Evolutionary conservation across 768 basidiomycete species (phyloP).

Genomic region (Galerina sulciceps): DNA sequence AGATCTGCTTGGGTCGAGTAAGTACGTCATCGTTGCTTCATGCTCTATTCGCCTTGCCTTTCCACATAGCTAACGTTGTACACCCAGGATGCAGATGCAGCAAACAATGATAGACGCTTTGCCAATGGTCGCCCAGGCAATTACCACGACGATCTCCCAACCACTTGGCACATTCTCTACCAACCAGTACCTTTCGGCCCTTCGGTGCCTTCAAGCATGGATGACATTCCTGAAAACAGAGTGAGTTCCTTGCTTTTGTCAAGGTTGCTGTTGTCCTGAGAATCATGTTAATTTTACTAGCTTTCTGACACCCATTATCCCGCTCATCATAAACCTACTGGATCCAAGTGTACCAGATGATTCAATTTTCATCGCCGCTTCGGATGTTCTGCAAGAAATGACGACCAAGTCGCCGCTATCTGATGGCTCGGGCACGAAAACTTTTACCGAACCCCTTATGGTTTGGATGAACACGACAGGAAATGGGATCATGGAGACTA

Average conservation of each 20-base stretch:
- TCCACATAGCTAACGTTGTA: background rate
- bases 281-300: constrained; percentile 35
- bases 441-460: constrained; percentile 86
- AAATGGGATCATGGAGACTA: constrained; percentile 42
- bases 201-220: constrained; percentile 87
- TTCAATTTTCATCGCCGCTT: constrained; percentile 61
- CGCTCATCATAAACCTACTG: constrained; percentile 67
- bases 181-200: constrained; percentile 67
- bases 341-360: constrained; percentile 56
- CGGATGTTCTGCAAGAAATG: constrained; percentile 78
- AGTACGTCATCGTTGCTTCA: constrained; percentile 50
- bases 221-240: constrained; percentile 68
- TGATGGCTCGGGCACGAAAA: constrained; percentile 67
- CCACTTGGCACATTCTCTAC: constrained; percentile 33
- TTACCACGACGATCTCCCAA: constrained; percentile 58
- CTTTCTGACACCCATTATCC: constrained; percentile 71
- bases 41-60: background rate
- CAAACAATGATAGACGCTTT: constrained; percentile 70
- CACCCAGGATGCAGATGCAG: constrained; percentile 60
- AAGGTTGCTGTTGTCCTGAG: background rate
- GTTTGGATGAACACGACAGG: constrained; percentile 72
- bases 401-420: constrained; percentile 75
- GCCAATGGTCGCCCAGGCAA: constrained; percentile 71
- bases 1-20: constrained; percentile 73
- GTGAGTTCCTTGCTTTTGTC: constrained; percentile 40